Evolutionary conservation across 106 monocot species (phyloP), one percentile per base, ranked within the genome.

Genomic region (Allium cepa): DNA sequence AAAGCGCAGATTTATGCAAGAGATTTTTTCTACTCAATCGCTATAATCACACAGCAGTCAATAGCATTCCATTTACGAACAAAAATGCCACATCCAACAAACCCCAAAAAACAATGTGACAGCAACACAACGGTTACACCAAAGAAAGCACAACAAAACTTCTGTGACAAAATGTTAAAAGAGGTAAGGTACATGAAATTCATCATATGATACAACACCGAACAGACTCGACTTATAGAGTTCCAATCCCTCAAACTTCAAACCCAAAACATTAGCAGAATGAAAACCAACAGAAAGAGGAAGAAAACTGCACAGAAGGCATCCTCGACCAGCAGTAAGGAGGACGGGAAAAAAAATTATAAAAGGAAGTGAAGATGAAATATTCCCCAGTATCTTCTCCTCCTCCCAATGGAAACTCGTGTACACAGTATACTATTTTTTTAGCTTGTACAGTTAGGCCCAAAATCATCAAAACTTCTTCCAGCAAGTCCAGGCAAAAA

Each of bases 401-500:
- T 26, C 10, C 49, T 14, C n/a, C 63, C 65, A 8, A 22, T 26
- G 4, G 47, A 66, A 66, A 66, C 52, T 52, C 66, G 26, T 66
- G 66, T 66, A 66, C 66, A 66, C 52, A 0, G 18, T 16, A 18
- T 16, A 17, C 8, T 22, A 17, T 36, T 10, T 49, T 49, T 65
- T 15, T 17, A 65, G 9, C 49, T 65, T 49, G 18, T 63, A 2
- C 47, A 48, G 28, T 65, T 65, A 47, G 36, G 50, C 47, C 47
- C 64, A 65, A 48, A 48, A 16, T 65, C 64, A 49, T 49, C 16
- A 66, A 66, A 66, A 66, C 27, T 52, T 66, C 66, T 52, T 52
- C 66, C 66, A 63, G 46, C 62, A 48, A 46, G 64, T 48, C 64
- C 64, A 64, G 64, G 49, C 64, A 48, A 66, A 52, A 66, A 22